Evolutionary conservation across 768 basidiomycete genomes (phyloP), one percentile per base, ranked within the genome.

Genomic region (Lentinula boryana): DNA sequence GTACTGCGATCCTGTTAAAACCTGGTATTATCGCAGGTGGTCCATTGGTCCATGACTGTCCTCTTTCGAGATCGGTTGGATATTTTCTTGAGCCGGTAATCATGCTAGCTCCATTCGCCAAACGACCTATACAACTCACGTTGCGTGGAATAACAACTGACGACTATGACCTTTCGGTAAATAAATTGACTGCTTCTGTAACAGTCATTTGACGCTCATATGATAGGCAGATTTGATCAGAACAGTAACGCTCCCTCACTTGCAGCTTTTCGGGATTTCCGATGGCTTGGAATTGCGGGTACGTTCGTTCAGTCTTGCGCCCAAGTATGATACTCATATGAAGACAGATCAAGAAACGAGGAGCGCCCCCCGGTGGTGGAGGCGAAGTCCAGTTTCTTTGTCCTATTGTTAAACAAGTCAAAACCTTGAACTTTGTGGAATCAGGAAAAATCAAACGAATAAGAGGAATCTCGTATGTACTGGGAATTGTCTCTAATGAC

Each of bases 371-470:
- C 3, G 79, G 81, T 27, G 97, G 97, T 15, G 97, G 97, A 4
- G 97, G 97, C 32, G 94, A 98, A 75, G 80, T 92, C 7, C 88
- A 95, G 61, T 96, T 98, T 69, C 72, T 92, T n/a, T 98, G 93
- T 65, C 96, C 97, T 0, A 78, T 93, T 13, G 86, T 98, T 4
- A 93, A 93, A 67, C 89, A 93, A 63, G 85, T 93, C 44, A 98
- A 95, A 69, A 95, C 93, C 0, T 69, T 98, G 54, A 91, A 98
- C 68, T 98, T 98, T 67, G 83, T 95, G 1, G 91, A 95, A 35
- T 81, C 88, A 18, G 97, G 97, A 4, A 91, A 89, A 74, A 87
- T 99, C 61, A 93, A 91, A 72, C 86, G 95, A 64, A 97, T 99
- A 73, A 84, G 97, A 55, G 97, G 97, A 38, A 89, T 98, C 41